Base-by-base conservation (phyloP, 2,329 filamentous ascomycete species). In the Paraphoma sp. region DNA sequence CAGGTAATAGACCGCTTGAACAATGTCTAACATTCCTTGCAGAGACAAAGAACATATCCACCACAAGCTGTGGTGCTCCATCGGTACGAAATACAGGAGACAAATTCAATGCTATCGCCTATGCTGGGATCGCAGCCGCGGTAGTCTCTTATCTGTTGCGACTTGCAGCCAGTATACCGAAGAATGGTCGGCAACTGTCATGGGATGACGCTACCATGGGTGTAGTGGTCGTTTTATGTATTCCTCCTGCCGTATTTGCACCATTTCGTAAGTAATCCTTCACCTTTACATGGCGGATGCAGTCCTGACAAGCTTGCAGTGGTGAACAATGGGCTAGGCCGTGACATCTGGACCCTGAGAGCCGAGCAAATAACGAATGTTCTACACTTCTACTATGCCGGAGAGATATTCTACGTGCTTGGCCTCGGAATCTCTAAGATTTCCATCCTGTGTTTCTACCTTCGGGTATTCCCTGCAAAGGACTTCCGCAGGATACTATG, bases 331-430 rank as follows among this genome's bases (percentile, higher is more conserved):
- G 83, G 83, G 0, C 67, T 84, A 8, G 82, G 83, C 4, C 76
- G 69, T n/a, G 83, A 86, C 49, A 76, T 84, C 18, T 85, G 83
- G 82, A 82, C 81, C 0, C 54, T 85, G 14, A 58, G 71, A 0
- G 61, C 70, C 0, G 59, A 73, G 0, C 66, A 77, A 28, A 78
- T 86, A 43, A 81, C 77, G 17, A 68, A 68, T 1, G 80, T 86
- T n/a, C 68, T 76, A n/a, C 51, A 50, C 11, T 69, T 57, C 52
- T 68, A 57, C 54, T 69, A 38, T 31, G 9, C 55, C 1, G 72
- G 69, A 40, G 71, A 76, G 48, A 67, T 75, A n/a, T 69, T 73
- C 46, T 76, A 76, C 61, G 64, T 74, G n/a, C 47, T 63, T 11
- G 60, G 63, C 3, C 57, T 75, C 1, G 66, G 65, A 3, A 49